Evolutionary conservation across 768 basidiomycete genomes (phyloP).

Genomic region (Phanerodontia chrysosporium): DNA sequence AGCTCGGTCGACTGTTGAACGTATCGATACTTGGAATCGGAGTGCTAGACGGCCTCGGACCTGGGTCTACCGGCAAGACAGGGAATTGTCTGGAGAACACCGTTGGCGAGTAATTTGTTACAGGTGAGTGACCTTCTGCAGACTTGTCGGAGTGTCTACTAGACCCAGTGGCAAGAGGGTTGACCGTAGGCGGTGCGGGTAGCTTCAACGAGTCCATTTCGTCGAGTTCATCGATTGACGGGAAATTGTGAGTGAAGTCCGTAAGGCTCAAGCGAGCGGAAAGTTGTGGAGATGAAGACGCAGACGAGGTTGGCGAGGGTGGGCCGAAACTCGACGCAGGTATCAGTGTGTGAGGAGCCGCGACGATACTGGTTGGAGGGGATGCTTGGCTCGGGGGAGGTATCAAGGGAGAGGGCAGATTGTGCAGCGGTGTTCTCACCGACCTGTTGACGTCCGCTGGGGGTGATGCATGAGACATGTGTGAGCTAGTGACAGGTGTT

Average conservation of each 20-base stretch:
- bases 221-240: slow-evolving; percentile 73
- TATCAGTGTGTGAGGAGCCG: slow-evolving; percentile 53
- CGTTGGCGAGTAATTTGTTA: neutral
- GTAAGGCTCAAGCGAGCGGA: slow-evolving; percentile 36
- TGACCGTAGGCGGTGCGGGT: slow-evolving; percentile 45
- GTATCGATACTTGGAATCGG: slow-evolving; percentile 57
- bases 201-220: slow-evolving; percentile 46
- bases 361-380: slow-evolving; percentile 21
- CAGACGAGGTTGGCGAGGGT: slow-evolving; percentile 69
- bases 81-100: slow-evolving; percentile 32
- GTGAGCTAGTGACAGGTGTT: slow-evolving; percentile 27
- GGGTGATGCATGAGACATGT: slow-evolving; percentile 19
- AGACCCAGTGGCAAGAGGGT: slow-evolving; percentile 8
- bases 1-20: slow-evolving; percentile 60
- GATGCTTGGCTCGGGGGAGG: slow-evolving; percentile 21
- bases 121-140: slow-evolving; percentile 13
- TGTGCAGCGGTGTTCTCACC: slow-evolving; percentile 38
- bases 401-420: slow-evolving; percentile 20
- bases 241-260: slow-evolving; percentile 65
- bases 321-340: slow-evolving; percentile 70
- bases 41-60: slow-evolving; percentile 64
- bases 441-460: slow-evolving; percentile 29
- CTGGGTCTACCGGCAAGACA: slow-evolving; percentile 40
- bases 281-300: slow-evolving; percentile 56
- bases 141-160: slow-evolving; percentile 8